Base-by-base conservation (phyloP, 192 early-diverging fungal genomes). In the Geosiphon pyriformis region DNA sequence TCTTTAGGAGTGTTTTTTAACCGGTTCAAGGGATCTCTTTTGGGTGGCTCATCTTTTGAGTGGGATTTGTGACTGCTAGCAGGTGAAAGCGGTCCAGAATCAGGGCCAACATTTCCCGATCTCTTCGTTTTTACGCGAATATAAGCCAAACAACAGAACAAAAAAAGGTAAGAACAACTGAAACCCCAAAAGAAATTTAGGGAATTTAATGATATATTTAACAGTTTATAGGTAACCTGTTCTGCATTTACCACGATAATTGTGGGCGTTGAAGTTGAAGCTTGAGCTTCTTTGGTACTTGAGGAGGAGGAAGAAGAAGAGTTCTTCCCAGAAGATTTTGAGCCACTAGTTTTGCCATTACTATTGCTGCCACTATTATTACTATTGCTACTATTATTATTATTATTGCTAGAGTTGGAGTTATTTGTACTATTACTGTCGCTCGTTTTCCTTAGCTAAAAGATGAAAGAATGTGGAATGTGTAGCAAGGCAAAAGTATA, bases 1-100 rank as follows among this genome's bases (percentile, higher is more conserved):
- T 94, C 82, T 66, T 83, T 86, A 2, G 83, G 81, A 17, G 78
- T 72, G 12, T 70, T 71, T 59, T 83, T 79, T 59, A 83, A 72
- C 60, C 80, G 67, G 59, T 79, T 74, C 35, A 83, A 65, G 17
- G 77, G 76, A 27, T 72, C 76, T 33, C 76, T 74, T 60, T 78
- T 78, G 18, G 76, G 76, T 11, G 74, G 48, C 34, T 78, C 76
- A 30, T 78, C 65, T 67, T 54, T 67, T 67, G 51, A 46, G 31
- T 67, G 65, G 56, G 65, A 56, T 35, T 67, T 67, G 31, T 67
- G 54, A 10, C 34, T 64, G 47, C 25, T 47, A n/a, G 53, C 65
- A 56, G 65, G 65, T 30, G 53, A 67, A 35, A 47, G 18, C 12
- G 65, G 65, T 27, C 30, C 48, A 22, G 65, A 8, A 47, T 56